A percentile compares a stretch with the other conserved stretches of the same genome.
Evolutionary conservation across 805 yeast species (phyloP).

Genomic region (Novakomyces olei): DNA sequence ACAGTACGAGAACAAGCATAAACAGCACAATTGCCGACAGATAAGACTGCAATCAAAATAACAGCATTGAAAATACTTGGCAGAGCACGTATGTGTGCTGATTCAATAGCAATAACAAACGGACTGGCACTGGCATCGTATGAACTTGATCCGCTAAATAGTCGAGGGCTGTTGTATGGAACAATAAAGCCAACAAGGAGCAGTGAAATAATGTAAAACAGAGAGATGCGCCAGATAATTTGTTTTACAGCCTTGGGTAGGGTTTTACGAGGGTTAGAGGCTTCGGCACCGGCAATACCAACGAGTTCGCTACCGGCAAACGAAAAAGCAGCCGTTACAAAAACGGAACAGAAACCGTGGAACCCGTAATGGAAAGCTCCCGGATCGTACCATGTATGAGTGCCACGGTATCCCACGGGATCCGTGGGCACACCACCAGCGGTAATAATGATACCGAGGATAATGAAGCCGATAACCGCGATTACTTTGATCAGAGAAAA

Average conservation of each 20-base stretch:
- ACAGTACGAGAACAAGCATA: slow-evolving; percentile 42
- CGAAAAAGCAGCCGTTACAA: slow-evolving; percentile 58
- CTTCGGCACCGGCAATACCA: slow-evolving; percentile 61
- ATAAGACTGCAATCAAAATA: slow-evolving; percentile 42
- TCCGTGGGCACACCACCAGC: slow-evolving; percentile 28
- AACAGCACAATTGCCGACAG: slow-evolving; percentile 55
- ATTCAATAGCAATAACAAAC: slow-evolving; percentile 45
- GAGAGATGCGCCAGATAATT: slow-evolving; percentile 59
- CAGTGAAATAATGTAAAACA: slow-evolving; percentile 42
- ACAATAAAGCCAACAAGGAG: slow-evolving; percentile 45
- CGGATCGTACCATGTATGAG: slow-evolving; percentile 45
- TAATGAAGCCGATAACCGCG: slow-evolving; percentile 37
- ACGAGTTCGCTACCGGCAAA: slow-evolving; percentile 56
- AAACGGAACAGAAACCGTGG: slow-evolving; percentile 54
- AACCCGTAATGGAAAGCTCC: slow-evolving; percentile 40
- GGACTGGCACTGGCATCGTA: slow-evolving; percentile 54
- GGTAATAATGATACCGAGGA: slow-evolving; percentile 32
- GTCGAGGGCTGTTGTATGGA: slow-evolving; percentile 32
- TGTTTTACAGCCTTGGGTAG: slow-evolving; percentile 59
- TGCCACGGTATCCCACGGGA: slow-evolving; percentile 37
- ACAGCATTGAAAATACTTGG: slow-evolving; percentile 52
- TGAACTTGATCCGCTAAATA: slow-evolving; percentile 28
- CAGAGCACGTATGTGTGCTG: slow-evolving; percentile 43
- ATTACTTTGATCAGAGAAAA: slow-evolving; percentile 35
- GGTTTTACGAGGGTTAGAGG: slow-evolving; percentile 41